Evolutionary conservation across 2,329 filamentous ascomycete genomes (phyloP).

Genomic region (Paraphoma chrysanthemicola): DNA sequence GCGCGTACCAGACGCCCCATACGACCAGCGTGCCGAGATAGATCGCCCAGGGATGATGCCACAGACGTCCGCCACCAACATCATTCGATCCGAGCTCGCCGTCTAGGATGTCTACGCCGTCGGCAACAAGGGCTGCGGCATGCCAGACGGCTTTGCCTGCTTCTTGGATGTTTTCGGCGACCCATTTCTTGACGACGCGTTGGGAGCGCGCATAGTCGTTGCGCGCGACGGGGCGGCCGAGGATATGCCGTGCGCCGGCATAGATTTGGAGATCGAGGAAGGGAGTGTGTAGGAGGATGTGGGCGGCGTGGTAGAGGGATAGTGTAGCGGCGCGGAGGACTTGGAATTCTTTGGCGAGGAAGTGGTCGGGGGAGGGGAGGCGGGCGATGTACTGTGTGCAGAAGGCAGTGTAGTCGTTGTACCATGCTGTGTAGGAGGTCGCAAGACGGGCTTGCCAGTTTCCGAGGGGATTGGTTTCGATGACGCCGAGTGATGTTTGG

Average conservation of each 20-base stretch:
- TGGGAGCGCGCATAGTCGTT: slow-evolving; percentile 60
- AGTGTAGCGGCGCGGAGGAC: slow-evolving; percentile 59
- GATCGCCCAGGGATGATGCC: slow-evolving; percentile 69
- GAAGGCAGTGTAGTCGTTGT: slow-evolving; percentile 63
- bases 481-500: slow-evolving; percentile 62
- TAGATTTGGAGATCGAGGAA: slow-evolving; percentile 69
- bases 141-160: slow-evolving; percentile 61
- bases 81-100: slow-evolving; percentile 37
- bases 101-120: slow-evolving; percentile 58
- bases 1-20: slow-evolving; percentile 64
- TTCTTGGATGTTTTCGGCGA: slow-evolving; percentile 32
- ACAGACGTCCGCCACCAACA: slow-evolving; percentile 59
- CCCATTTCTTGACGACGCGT: slow-evolving; percentile 62
- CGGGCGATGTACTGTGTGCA: slow-evolving; percentile 45
- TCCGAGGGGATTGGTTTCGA: slow-evolving; percentile 46
- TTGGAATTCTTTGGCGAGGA: slow-evolving; percentile 51
- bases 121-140: slow-evolving; percentile 60
- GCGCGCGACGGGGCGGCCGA: slow-evolving; percentile 61
- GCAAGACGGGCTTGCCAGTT: slow-evolving; percentile 62
- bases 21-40: slow-evolving; percentile 66
- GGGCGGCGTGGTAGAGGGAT: slow-evolving; percentile 66
- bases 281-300: slow-evolving; percentile 64
- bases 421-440: slow-evolving; percentile 64
- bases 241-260: slow-evolving; percentile 65
- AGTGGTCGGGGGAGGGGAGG: slow-evolving; percentile 36